Base-by-base conservation (phyloP, 768 basidiomycete genomes). In the Leccinum disarticulatum region DNA sequence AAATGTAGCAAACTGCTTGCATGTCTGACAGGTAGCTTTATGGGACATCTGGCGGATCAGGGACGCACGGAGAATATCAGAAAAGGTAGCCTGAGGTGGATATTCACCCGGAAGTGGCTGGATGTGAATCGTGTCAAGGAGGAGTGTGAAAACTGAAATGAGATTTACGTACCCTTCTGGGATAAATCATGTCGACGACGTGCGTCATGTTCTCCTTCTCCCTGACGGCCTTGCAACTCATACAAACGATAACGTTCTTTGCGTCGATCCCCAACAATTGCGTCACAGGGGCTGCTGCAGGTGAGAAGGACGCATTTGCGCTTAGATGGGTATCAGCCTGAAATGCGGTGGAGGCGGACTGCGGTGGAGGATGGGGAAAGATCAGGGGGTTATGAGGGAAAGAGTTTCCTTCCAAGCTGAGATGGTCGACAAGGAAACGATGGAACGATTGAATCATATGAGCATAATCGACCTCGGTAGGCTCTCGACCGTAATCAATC, bases 391-490 rank as follows among this genome's bases (percentile, higher is more conserved):
- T 91, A 48, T 82, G 73, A 25, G 84, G 83, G 66, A 81, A 85
- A 25, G 73, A 71, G 61, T 86, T 89, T 4, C 87, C 88, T 74
- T 95, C 93, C 3, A 82, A 80, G 58, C 82, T 85, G 64, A 98
- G 80, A 54, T 88, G 88, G 61, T 98, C 95, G 54, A 98, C 75
- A 41, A 97, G 80, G 77, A 97, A 98, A 22, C 96, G 87, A 71
- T 98, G 94, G 79, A 98, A 98, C 15, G 85, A 84, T 74, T 98
- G 97, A 46, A 98, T 98, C 77, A 93, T 88, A 54, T 90, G 86
- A 0, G 86, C 87, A 65, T 98, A 93, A 64, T 91, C 87, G 43
- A 87, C 81, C 63, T 85, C 85, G n/a, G 79, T 77, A 10, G 80
- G 77, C 64, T 95, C 91, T 50, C 88, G 81, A 13, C 91, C 91